phyloP scores from a whole-genome alignment of 108 stramenopile genomes.

The Skeletonema grethae region DNA sequence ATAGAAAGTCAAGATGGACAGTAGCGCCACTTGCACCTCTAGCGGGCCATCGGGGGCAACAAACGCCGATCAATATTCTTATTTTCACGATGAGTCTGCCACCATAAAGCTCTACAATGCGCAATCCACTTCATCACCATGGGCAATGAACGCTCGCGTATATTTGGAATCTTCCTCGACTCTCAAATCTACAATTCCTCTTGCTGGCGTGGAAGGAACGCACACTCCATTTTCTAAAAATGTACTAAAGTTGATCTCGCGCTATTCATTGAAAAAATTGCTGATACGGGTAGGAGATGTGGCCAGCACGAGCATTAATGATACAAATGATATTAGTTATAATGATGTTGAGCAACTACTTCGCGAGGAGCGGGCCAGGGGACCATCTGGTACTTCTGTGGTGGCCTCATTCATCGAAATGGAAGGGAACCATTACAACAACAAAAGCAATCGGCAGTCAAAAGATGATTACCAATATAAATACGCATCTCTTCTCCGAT shows the following conservation, averaged over 20 bases:
- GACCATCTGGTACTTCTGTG: conserved; percentile 31
- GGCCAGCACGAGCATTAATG: conserved; percentile 12
- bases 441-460: neutral
- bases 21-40: neutral
- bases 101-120: conserved; percentile 25
- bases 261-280: conserved; percentile 31
- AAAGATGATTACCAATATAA: conserved; percentile 19
- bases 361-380: conserved; percentile 20
- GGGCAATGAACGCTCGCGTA: conserved; percentile 33
- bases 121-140: conserved; percentile 8
- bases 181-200: conserved; percentile 24
- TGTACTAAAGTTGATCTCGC: conserved; percentile 25
- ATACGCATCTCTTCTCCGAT: conserved; percentile 40
- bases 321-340: neutral
- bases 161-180: conserved; percentile 43
- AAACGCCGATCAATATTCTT: neutral
- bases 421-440: neutral
- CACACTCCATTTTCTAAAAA: conserved; percentile 40
- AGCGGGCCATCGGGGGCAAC: neutral
- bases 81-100: conserved; percentile 37
- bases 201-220: conserved; percentile 12
- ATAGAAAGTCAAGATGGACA: neutral
- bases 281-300: conserved; percentile 36
- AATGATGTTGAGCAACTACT: neutral
- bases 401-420: conserved; percentile 13